These are phyloP conservation scores for Saksenaea oblongispora DNA, from an alignment of 371 early-diverging fungal species.

Conservation along the genomic window DNA sequence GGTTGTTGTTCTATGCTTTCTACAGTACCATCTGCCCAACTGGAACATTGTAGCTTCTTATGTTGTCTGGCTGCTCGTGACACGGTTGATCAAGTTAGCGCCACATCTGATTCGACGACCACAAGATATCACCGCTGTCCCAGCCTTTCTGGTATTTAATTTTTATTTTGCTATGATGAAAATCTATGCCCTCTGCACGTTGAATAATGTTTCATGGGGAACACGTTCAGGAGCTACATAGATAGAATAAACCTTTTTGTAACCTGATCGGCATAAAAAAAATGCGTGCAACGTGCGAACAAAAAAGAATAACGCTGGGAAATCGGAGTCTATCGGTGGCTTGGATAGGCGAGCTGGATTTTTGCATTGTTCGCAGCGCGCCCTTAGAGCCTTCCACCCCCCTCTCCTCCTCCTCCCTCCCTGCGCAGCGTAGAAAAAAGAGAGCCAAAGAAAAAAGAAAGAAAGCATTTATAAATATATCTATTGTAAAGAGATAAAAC, in stretches of 20 bases:
- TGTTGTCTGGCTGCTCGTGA: constrained; percentile 65
- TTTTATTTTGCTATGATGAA: constrained; percentile 77
- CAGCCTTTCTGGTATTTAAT: constrained; percentile 70
- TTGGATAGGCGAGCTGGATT: neutral
- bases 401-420: neutral
- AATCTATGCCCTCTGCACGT: constrained; percentile 69
- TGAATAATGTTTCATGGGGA: constrained; percentile 77
- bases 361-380: neutral
- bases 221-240: constrained; percentile 42
- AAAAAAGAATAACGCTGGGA: too few relatives aligned
- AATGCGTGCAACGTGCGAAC: too few relatives aligned
- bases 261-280: too few relatives aligned
- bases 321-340: neutral
- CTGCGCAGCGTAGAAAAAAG: neutral
- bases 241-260: neutral
- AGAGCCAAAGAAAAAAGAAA: neutral
- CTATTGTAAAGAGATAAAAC: neutral
- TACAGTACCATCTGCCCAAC: constrained; percentile 35
- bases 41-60: constrained; percentile 70
- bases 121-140: constrained; percentile 64
- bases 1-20: constrained; percentile 42
- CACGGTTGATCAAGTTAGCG: constrained; percentile 69
- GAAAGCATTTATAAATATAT: neutral
- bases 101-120: constrained; percentile 72
- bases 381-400: neutral